A percentile compares a stretch with the other conserved stretches of the same genome.
Conservation (phyloP, 2,329 filamentous ascomycete genomes). For the Ophiobolus disseminans region DNA sequence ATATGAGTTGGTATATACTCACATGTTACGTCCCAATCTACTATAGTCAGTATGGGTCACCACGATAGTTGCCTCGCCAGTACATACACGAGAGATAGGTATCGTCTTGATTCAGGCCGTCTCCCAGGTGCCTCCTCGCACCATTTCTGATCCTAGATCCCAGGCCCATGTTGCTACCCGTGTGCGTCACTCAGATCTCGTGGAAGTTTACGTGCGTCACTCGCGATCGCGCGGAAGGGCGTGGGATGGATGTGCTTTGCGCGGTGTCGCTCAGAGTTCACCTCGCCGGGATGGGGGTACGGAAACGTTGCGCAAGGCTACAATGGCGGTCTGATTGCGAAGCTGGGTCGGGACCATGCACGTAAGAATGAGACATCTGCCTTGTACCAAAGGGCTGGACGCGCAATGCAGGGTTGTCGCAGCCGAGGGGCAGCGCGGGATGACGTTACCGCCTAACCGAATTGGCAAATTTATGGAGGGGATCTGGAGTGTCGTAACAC, state of each 20-base stretch:
- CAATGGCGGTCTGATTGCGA: not conserved
- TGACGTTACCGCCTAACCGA: constrained; percentile 6
- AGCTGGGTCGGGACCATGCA: constrained; percentile 11
- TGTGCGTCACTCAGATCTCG: constrained; percentile 5
- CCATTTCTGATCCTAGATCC: constrained; percentile 35
- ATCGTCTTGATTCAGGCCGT: constrained; percentile 62
- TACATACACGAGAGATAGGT: constrained; percentile 73
- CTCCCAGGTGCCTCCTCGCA: constrained; percentile 37
- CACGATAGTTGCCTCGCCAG: not conserved
- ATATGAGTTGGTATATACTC: constrained; percentile 48
- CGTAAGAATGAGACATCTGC: constrained; percentile 16
- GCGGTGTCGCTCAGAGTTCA: not conserved
- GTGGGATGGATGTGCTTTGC: constrained; percentile 7
- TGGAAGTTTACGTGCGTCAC: constrained; percentile 1
- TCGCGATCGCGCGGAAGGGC: constrained; percentile 1
- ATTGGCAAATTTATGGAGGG: constrained; percentile 1
- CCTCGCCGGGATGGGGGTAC: too few species aligned
- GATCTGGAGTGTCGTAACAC: constrained; percentile 1
- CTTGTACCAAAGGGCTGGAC: constrained; percentile 14
- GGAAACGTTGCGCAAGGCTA: not conserved
- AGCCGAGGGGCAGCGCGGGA: too few species aligned
- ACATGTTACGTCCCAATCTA: constrained; percentile 72
- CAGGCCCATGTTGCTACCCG: constrained; percentile 25
- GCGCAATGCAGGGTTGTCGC: constrained; percentile 14
- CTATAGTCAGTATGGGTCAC: constrained; percentile 24